Base-by-base conservation (phyloP, 352 stramenopile genomes). In the Achlya hypogyna region DNA sequence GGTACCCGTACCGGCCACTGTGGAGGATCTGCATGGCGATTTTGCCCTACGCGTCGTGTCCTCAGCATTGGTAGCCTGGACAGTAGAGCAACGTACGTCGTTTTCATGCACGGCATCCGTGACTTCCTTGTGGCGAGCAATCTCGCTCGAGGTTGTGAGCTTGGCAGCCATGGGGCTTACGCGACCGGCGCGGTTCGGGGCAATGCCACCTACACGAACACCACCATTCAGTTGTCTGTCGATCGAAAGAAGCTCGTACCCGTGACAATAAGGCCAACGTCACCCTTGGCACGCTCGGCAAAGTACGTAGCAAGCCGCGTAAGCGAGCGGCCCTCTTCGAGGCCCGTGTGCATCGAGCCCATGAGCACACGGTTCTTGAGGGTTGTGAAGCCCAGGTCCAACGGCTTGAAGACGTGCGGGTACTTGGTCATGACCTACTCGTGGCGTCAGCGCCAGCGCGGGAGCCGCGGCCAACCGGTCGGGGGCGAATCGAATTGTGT, bases 1-100 rank as follows among this genome's bases (percentile, higher is more conserved):
- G 93, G 72, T 98, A 98, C 6, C 91, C 95, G 74, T 99, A 99
- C n/a, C 96, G 87, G 31, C 96, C 91, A 29, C 87, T 85, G 75
- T 97, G 91, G 40, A 97, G 74, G 65, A 98, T 97, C 75, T 97
- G 88, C 85, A 96, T 95, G 51, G 85, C 84, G 65, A 96, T 93
- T 71, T 91, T 90, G 40, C 82, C 79, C 38, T 66, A 25, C 9
- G 51, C 3, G 59, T 49, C 29, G 27, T 53, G 8, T 1, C 31
- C 27, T 58, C 4, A 54, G n/a, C 42, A 3, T 27, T 53, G 9
- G 10, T 32, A 12, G 51, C 38, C 32, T 22, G 25, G 10, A 65
- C 29, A 20, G 3, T 23, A 56, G 5, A 20, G 34, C 5, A 2
- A 28, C 18, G 47, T 67, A 67, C 60, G 66, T 76, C 83, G 53